Percentiles rank a stretch among this genome's conserved stretches.
phyloP scores from a whole-genome alignment of 2,329 filamentous ascomycete genomes.

The Fusarium equiseti region DNA sequence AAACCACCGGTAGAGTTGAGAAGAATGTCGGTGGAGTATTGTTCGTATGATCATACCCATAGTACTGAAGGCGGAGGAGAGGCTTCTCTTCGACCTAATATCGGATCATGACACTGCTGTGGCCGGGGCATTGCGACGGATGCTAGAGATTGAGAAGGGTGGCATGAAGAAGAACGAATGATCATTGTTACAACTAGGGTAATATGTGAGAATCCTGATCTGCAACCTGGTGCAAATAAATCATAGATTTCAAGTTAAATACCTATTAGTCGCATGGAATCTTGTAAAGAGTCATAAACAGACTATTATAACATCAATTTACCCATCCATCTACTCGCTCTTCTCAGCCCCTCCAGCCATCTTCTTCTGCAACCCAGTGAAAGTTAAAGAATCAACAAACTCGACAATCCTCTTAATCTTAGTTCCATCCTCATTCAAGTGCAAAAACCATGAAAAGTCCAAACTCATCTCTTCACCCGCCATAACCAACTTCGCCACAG shows the following conservation, averaged over 20 bases:
- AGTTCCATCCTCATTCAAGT: slow-evolving; percentile 18
- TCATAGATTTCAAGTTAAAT: no score
- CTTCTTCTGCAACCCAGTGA: not conserved
- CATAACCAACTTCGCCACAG: slow-evolving; percentile 6
- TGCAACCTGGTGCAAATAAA: no score
- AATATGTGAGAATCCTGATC: no score
- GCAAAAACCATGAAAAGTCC: slow-evolving; percentile 30
- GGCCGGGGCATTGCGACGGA: slow-evolving; percentile 18
- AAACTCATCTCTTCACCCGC: slow-evolving; percentile 4
- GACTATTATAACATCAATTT: no score
- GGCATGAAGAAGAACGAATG: not conserved
- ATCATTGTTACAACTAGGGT: not conserved
- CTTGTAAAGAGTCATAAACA: not conserved
- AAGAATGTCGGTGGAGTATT: slow-evolving; percentile 41
- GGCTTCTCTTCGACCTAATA: slow-evolving; percentile 8
- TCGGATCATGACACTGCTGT: slow-evolving; percentile 33
- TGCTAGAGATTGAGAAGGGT: slow-evolving; percentile 13
- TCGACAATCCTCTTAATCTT: slow-evolving; percentile 29
- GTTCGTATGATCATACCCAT: slow-evolving; percentile 28
- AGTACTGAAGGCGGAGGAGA: slow-evolving; percentile 26
- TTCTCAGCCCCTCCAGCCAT: not conserved
- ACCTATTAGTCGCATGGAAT: no score
- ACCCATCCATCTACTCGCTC: not conserved
- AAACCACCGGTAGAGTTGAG: slow-evolving; percentile 43
- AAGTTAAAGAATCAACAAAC: slow-evolving; percentile 24